A percentile compares a stretch with the other conserved stretches of the same genome.
Evolutionary conservation across 2,329 filamentous ascomycete genomes (phyloP).

Genomic region (Fusarium lyarnte): DNA sequence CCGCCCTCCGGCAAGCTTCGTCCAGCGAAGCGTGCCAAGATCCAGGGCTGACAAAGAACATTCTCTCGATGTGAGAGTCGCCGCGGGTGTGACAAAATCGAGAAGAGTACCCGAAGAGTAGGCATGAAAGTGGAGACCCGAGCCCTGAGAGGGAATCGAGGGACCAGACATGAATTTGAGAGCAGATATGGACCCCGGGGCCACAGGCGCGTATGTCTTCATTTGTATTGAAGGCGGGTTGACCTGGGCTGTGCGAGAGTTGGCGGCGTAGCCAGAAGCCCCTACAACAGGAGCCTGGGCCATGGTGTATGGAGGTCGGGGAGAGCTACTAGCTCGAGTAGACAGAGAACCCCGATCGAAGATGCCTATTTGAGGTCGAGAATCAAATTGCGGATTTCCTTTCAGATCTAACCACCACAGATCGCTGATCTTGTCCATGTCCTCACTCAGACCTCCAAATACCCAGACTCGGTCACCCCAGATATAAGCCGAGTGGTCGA

Average conservation of each 20-base stretch:
- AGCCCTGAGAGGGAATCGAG: slow-evolving; percentile 86
- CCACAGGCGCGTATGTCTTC: slow-evolving; percentile 80
- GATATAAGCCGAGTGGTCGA: slow-evolving; percentile 94
- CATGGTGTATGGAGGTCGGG: slow-evolving; percentile 63
- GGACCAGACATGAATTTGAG: slow-evolving; percentile 85
- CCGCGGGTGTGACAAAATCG: slow-evolving; percentile 92
- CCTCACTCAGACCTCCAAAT: slow-evolving; percentile 91
- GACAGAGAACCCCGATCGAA: slow-evolving; percentile 58
- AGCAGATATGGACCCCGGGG: slow-evolving; percentile 88
- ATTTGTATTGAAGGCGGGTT: slow-evolving; percentile 73
- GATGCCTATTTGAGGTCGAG: slow-evolving; percentile 66
- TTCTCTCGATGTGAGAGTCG: slow-evolving; percentile 85
- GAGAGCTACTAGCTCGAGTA: slow-evolving; percentile 58
- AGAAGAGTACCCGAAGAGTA: slow-evolving; percentile 93
- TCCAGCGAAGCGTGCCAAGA: slow-evolving; percentile 87
- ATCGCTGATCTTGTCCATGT: slow-evolving; percentile 97
- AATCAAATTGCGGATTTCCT: slow-evolving; percentile 85
- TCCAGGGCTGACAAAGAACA: slow-evolving; percentile 93
- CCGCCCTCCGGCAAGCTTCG: slow-evolving; percentile 91
- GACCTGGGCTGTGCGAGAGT: slow-evolving; percentile 73
- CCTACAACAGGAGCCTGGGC: slow-evolving; percentile 62
- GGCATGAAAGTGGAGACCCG: slow-evolving; percentile 93
- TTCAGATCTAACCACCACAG: slow-evolving; percentile 98
- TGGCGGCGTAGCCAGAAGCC: slow-evolving; percentile 72
- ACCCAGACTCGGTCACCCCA: slow-evolving; percentile 95